These are phyloP conservation scores for Lithospermum erythrorhizon DNA, from an alignment of 257 asterid species.

Conservation along the genomic window DNA sequence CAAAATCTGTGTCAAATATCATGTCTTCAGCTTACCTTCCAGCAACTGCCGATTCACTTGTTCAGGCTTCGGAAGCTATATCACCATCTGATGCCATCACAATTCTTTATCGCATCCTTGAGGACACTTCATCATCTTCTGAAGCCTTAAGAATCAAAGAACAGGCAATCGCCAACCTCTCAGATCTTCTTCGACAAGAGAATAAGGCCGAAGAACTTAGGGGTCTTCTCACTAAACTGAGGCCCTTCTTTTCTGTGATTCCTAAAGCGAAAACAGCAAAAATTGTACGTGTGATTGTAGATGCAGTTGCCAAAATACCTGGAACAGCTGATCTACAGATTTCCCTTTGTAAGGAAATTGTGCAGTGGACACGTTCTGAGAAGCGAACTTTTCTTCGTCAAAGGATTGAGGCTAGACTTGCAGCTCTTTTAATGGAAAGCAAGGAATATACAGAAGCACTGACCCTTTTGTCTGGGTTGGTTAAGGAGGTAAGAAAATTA, in stretches of 20 bases:
- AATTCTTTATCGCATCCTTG: conserved; percentile 25
- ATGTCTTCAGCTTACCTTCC: conserved; percentile 24
- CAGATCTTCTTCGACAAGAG: conserved; percentile 34
- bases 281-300: conserved; percentile 33
- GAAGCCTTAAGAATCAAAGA: conserved; percentile 35
- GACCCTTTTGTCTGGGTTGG: conserved; percentile 28
- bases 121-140: conserved; percentile 29
- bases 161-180: conserved; percentile 34
- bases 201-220: conserved; percentile 25
- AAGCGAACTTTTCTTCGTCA: conserved; percentile 42
- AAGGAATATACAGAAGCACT: conserved; percentile 35
- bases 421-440: conserved; percentile 38
- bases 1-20: conserved; percentile 2
- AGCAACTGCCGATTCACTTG: conserved; percentile 26
- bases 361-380: conserved; percentile 36
- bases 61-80: conserved; percentile 34
- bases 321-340: conserved; percentile 37
- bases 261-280: conserved; percentile 44
- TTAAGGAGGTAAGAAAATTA: conserved; percentile 38
- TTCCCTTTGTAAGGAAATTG: conserved; percentile 34
- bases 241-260: conserved; percentile 33
- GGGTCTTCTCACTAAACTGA: conserved; percentile 21
- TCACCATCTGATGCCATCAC: conserved; percentile 28
- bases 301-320: conserved; percentile 32
- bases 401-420: conserved; percentile 34